Conservation (phyloP, 176 grass and related monocot genomes). For the Bonia amplexicaulis region DNA sequence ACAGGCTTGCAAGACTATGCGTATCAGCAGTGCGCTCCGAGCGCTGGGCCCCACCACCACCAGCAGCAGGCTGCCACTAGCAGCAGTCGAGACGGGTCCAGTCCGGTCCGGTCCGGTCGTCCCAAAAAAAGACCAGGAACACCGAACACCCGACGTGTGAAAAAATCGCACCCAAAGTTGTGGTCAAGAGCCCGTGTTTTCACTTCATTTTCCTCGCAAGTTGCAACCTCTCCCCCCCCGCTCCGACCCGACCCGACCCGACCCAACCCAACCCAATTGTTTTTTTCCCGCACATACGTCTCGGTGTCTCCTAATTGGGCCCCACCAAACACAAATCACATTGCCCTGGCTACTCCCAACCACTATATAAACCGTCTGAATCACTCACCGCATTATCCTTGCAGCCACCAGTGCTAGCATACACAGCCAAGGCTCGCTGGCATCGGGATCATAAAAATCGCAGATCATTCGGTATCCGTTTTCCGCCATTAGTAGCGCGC, state of each 20-base stretch:
- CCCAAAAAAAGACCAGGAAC: not conserved
- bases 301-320: not conserved
- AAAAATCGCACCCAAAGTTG: not conserved
- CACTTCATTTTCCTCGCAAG: slow-evolving; percentile 38
- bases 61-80: not conserved
- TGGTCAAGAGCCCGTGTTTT: slow-evolving; percentile 37
- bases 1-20: too few species aligned
- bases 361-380: slow-evolving; percentile 26
- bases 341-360: not conserved
- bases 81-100: too few species aligned
- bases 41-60: not conserved
- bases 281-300: not conserved
- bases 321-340: not conserved
- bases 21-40: not conserved
- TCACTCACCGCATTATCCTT: not conserved
- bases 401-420: not conserved
- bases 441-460: not conserved
- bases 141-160: not conserved
- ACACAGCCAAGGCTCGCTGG: not conserved
- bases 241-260: not conserved
- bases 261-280: not conserved
- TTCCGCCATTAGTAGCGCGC: not conserved
- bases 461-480: not conserved
- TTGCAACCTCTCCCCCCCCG: not conserved
- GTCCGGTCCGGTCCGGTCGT: not conserved